Evolutionary conservation across 257 asterid species (phyloP).

Genomic region (Primulina tabacum): DNA sequence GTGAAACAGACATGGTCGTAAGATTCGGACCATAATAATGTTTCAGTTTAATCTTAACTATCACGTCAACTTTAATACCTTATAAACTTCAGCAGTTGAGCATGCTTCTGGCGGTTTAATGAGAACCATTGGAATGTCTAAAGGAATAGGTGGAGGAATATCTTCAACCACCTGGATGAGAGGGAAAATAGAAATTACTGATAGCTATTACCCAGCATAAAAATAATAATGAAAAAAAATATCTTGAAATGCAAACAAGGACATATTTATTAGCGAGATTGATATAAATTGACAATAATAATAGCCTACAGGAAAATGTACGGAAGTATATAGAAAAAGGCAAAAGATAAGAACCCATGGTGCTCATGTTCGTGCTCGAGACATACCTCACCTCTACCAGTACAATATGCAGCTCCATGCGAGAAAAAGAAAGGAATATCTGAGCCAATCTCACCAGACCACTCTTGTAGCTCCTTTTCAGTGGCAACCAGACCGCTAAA

Average conservation of each 20-base stretch:
- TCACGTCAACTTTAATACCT: conserved; percentile 42
- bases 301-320: background rate
- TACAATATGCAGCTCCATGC: conserved; percentile 92
- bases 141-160: conserved; percentile 56
- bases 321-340: background rate
- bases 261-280: conserved; percentile 10
- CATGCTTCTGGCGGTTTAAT: conserved; percentile 91
- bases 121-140: conserved; percentile 80
- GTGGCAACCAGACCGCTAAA: conserved; percentile 74
- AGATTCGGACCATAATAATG: background rate
- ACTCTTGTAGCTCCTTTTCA: conserved; percentile 88
- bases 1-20: conserved; percentile 28
- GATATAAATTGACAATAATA: background rate
- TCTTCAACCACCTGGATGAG: conserved; percentile 69
- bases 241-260: background rate
- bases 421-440: conserved; percentile 97
- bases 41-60: background rate
- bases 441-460: conserved; percentile 97
- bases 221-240: no score
- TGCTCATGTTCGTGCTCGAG: conserved; percentile 8
- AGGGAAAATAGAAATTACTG: conserved; percentile 1
- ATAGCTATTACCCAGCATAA: conserved; percentile 1
- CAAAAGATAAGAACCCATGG: background rate
- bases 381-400: conserved; percentile 94
- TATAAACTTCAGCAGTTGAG: conserved; percentile 96